These are phyloP conservation scores for Parietichytrium sp. DNA, from an alignment of 108 stramenopile genomes.

Conservation along the genomic window DNA sequence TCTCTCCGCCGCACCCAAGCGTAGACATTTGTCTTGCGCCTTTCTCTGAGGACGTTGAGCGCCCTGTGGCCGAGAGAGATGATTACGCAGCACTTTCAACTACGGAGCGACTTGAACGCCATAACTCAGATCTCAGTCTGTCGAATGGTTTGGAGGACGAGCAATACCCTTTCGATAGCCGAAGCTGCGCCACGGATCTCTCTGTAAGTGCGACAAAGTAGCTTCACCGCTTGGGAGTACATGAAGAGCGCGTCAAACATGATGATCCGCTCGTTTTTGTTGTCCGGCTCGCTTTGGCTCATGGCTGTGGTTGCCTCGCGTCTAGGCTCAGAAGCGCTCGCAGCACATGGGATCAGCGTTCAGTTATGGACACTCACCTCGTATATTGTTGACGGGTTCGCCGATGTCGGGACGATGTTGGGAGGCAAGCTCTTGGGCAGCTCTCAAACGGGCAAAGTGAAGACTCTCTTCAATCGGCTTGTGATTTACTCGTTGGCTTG, in stretches of 20 bases:
- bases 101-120: too few relatives aligned
- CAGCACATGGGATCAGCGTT: slow-evolving; percentile 10
- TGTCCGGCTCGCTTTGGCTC: background rate
- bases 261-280: slow-evolving; percentile 34
- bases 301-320: slow-evolving; percentile 20
- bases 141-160: too few relatives aligned
- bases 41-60: too few relatives aligned
- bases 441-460: background rate
- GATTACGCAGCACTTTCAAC: too few relatives aligned
- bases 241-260: slow-evolving; percentile 2
- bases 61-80: too few relatives aligned
- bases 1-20: too few relatives aligned
- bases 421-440: slow-evolving; percentile 39
- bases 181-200: too few relatives aligned
- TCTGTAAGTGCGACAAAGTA: too few relatives aligned
- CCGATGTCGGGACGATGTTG: slow-evolving; percentile 36
- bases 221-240: too few relatives aligned
- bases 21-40: too few relatives aligned
- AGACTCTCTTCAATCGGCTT: background rate
- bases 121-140: too few relatives aligned
- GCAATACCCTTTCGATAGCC: too few relatives aligned
- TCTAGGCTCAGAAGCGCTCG: background rate
- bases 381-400: slow-evolving; percentile 37
- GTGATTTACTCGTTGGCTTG: background rate
- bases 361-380: slow-evolving; percentile 36